Evolutionary conservation across 495 filamentous ascomycete species (phyloP), one percentile per base, ranked within the genome.

Genomic region (Penicillium macrosclerotiorum): DNA sequence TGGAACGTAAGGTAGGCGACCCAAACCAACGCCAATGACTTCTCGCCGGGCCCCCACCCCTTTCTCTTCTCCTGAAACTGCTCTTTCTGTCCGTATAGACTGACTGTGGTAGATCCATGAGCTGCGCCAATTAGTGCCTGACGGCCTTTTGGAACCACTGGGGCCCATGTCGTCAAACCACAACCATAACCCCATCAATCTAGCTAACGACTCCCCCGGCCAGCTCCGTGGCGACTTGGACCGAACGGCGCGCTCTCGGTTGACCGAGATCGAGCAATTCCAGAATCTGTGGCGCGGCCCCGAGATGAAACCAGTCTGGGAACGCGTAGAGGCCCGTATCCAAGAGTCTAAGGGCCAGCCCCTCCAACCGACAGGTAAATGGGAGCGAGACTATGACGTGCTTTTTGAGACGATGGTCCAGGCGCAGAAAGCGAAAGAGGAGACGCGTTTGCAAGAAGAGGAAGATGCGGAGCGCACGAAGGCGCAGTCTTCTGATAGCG

Each of bases 371-470:
- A 61, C 51, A 0, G 65, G 69, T 8, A 58, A 64, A 34, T 74
- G 71, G 71, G 65, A 72, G 24, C 54, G 50, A n/a, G 67, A 74
- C 32, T 74, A 74, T 17, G 65, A 57, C 16, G 54, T 54, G 1
- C 33, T 74, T 18, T 52, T 72, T 7, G 53, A 62, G n/a, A 62
- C 63, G 8, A 49, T 73, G 4, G 19, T 53, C 13, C 47, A 57
- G 23, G 50, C 59, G 6, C 60, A 71, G 35, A 47, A 58, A 18
- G 39, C 36, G 8, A 54, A 58, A 53, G 52, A 61, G 26, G 58
- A 66, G 17, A 43, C 62, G 25, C 50, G 46, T 8, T 43, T 42
- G 37, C 54, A 35, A 14, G 57, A 58, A 8, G 45, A 65, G 19
- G 63, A 67, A 44, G 53, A 64, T 6, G 30, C 42, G 13, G 66